Conservation (phyloP, 2,329 filamentous ascomycete genomes). For the Talaromyces sp. region DNA sequence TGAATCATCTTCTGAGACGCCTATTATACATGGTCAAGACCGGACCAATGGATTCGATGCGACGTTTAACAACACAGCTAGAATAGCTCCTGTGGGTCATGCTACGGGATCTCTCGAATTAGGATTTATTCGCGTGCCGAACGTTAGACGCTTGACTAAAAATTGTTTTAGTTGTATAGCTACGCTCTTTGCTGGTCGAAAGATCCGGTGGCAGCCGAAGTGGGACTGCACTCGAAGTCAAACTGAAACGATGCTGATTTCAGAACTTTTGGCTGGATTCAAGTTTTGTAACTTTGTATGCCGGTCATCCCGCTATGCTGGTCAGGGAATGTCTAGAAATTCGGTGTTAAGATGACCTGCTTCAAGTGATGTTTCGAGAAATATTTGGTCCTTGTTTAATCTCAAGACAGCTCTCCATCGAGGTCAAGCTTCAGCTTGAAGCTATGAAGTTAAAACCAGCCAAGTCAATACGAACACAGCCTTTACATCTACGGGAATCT, state of each 20-base stretch:
- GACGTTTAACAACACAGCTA: not conserved
- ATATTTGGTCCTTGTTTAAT: not conserved
- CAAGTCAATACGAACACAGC: not conserved
- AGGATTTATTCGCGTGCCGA: not conserved
- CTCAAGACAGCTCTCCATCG: not conserved
- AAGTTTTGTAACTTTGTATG: not conserved
- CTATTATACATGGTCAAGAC: not conserved
- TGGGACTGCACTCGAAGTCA: not conserved
- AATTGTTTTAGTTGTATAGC: not conserved
- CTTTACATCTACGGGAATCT: not conserved
- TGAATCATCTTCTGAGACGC: too few species aligned
- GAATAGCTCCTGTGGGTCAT: not conserved
- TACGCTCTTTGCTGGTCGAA: not conserved
- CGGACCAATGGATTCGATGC: not conserved
- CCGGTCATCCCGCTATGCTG: not conserved
- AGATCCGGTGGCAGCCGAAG: not conserved
- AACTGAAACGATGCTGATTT: not conserved
- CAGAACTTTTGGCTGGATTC: not conserved
- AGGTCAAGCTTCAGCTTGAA: not conserved
- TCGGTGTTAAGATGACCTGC: not conserved
- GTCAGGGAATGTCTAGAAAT: not conserved
- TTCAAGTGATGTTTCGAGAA: not conserved
- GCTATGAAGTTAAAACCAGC: not conserved
- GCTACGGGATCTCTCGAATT: not conserved
- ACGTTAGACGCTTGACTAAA: not conserved